Evolutionary conservation across 2,329 filamentous ascomycete genomes (phyloP).

Genomic region (Thelonectria blattea): DNA sequence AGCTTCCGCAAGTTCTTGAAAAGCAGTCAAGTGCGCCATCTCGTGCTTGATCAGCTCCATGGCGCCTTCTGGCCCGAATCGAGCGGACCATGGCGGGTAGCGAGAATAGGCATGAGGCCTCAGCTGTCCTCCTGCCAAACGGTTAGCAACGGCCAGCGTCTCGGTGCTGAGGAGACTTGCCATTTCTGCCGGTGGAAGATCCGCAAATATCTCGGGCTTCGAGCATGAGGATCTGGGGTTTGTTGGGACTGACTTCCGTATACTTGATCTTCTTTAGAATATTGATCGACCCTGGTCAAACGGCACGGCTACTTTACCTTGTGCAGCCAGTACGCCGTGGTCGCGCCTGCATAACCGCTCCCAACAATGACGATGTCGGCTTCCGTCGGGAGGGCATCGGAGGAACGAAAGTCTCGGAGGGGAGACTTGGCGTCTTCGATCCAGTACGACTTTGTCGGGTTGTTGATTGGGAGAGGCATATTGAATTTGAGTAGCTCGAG

Average conservation of each 20-base stretch:
- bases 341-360: constrained; percentile 18
- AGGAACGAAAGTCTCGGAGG: constrained; percentile 17
- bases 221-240: constrained; percentile 14
- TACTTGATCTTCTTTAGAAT: not conserved
- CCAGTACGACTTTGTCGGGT: constrained; percentile 23
- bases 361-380: constrained; percentile 17
- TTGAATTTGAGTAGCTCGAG: not conserved
- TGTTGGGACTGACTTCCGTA: not conserved
- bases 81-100: constrained; percentile 8
- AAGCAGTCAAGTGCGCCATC: constrained; percentile 18
- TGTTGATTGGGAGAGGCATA: constrained; percentile 20
- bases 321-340: constrained; percentile 19
- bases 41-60: constrained; percentile 19
- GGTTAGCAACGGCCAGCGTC: not conserved
- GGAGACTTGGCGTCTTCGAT: constrained; percentile 18
- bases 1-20: constrained; percentile 6
- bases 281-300: too few relatives aligned
- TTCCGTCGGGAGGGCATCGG: constrained; percentile 5
- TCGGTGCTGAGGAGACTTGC: not conserved
- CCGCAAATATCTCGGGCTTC: constrained; percentile 22
- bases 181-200: constrained; percentile 19
- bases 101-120: constrained; percentile 19
- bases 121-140: constrained; percentile 12
- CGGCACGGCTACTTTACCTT: not conserved
- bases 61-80: constrained; percentile 11